A percentile compares a stretch with the other conserved stretches of the same genome.
phyloP scores from a whole-genome alignment of 208 protist species.

The Leishmania aethiopica region DNA sequence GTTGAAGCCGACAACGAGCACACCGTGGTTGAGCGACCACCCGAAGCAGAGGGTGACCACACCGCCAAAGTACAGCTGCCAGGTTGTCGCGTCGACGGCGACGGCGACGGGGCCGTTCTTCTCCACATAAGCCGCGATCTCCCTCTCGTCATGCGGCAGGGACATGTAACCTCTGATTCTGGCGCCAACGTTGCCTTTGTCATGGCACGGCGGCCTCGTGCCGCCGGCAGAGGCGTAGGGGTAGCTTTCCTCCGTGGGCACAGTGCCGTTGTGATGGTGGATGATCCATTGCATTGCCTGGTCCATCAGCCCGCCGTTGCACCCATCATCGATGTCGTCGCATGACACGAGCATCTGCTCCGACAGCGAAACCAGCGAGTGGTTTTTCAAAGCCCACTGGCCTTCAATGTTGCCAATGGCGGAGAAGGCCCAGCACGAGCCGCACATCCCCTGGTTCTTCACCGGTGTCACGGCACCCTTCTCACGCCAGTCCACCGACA shows the following conservation, averaged over 20 bases:
- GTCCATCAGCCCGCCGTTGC: slow-evolving; percentile 92
- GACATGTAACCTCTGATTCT: slow-evolving; percentile 69
- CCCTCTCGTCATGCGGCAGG: slow-evolving; percentile 74
- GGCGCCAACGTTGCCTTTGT: slow-evolving; percentile 53
- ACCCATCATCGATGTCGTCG: slow-evolving; percentile 83
- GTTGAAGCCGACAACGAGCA: slow-evolving; percentile 90
- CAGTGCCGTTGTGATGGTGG: slow-evolving; percentile 51
- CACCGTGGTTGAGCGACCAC: slow-evolving; percentile 85
- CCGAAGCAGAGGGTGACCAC: slow-evolving; percentile 74
- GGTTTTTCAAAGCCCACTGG: slow-evolving; percentile 46
- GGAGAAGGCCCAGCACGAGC: slow-evolving; percentile 97
- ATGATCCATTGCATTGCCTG: slow-evolving; percentile 86
- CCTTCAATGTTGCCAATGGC: slow-evolving; percentile 93
- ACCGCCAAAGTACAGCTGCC: slow-evolving; percentile 79
- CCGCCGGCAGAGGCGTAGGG: slow-evolving; percentile 82
- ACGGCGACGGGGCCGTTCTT: slow-evolving; percentile 86
- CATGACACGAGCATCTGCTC: slow-evolving; percentile 96
- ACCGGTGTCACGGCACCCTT: slow-evolving; percentile 90
- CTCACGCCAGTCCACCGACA: slow-evolving; percentile 81
- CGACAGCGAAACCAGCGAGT: slow-evolving; percentile 80
- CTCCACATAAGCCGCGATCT: slow-evolving; percentile 73
- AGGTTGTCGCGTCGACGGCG: slow-evolving; percentile 91
- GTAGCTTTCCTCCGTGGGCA: slow-evolving; percentile 86
- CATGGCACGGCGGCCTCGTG: slow-evolving; percentile 41
- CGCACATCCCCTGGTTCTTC: slow-evolving; percentile 96